These are phyloP conservation scores for Penicillium parvum DNA, from an alignment of 495 filamentous ascomycete genomes.

Conservation along the genomic window DNA sequence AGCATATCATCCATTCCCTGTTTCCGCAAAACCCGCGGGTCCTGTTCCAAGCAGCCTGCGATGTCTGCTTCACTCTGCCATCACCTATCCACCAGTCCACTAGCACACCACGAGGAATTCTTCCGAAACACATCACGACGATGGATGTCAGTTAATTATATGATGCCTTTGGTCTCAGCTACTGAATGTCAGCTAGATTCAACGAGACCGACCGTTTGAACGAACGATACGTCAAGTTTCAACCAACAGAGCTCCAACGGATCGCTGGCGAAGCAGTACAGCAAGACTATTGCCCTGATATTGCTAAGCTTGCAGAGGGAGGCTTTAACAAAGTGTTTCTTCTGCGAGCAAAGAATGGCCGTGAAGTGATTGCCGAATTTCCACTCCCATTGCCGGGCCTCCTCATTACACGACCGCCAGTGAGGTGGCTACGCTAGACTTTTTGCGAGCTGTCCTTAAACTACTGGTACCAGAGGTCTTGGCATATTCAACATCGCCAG, in stretches of 20 bases:
- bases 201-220: constrained; percentile 24
- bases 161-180: background rate
- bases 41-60: constrained; percentile 13
- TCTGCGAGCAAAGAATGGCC: constrained; percentile 23
- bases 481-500: constrained; percentile 22
- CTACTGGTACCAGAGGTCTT: constrained; percentile 30
- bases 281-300: constrained; percentile 25
- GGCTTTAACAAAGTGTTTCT: constrained; percentile 5
- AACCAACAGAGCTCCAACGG: constrained; percentile 28
- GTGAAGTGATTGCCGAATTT: constrained; percentile 36
- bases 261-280: constrained; percentile 25
- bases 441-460: constrained; percentile 28
- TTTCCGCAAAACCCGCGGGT: constrained; percentile 13
- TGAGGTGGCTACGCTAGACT: constrained; percentile 43
- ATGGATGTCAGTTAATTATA: constrained; percentile 19
- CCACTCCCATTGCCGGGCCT: constrained; percentile 31
- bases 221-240: constrained; percentile 30
- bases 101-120: constrained; percentile 16
- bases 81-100: constrained; percentile 19
- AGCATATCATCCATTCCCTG: constrained; percentile 8
- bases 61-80: constrained; percentile 12
- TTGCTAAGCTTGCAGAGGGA: constrained; percentile 12
- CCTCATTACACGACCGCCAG: constrained; percentile 36
- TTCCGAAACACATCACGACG: constrained; percentile 26
- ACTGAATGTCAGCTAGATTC: constrained; percentile 18